Percentiles rank a stretch among this genome's conserved stretches.
Evolutionary conservation across 2,329 filamentous ascomycete genomes (phyloP).

Genomic region (Colletotrichum neosansevieriae): DNA sequence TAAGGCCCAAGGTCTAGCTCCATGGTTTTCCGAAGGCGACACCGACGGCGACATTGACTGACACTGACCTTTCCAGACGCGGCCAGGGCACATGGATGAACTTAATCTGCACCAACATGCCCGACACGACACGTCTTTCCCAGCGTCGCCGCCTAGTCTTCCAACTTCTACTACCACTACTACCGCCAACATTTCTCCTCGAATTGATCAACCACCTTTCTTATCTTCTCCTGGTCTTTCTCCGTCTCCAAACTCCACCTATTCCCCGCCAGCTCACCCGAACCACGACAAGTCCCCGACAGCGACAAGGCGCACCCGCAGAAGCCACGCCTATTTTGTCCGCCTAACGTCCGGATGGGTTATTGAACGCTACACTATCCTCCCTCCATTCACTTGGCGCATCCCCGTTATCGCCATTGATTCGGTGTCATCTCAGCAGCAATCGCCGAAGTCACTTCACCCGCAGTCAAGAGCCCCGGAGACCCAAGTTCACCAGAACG

Average conservation of each 20-base stretch:
- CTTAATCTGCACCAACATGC: slow-evolving; percentile 33
- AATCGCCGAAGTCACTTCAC: background rate
- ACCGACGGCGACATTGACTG: slow-evolving; percentile 19
- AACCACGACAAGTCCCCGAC: background rate
- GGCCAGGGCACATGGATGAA: slow-evolving; percentile 38
- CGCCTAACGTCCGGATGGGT: background rate
- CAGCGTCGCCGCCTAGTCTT: slow-evolving; percentile 14
- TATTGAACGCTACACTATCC: slow-evolving; percentile 1
- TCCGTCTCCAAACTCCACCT: background rate
- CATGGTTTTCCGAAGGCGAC: slow-evolving; percentile 9
- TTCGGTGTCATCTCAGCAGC: background rate
- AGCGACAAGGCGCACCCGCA: slow-evolving; percentile 1
- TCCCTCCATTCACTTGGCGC: slow-evolving; percentile 5
- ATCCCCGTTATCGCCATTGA: background rate
- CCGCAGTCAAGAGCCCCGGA: background rate
- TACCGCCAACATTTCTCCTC: background rate
- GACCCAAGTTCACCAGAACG: background rate
- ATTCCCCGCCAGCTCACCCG: background rate
- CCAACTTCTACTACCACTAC: slow-evolving; percentile 5
- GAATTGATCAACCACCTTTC: background rate
- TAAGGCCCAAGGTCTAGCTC: no score
- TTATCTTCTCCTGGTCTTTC: background rate
- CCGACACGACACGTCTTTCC: slow-evolving; percentile 13
- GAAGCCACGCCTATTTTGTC: background rate
- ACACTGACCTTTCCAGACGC: slow-evolving; percentile 41